Evolutionary conservation across 306 rosid species (phyloP).

Genomic region (Malus fusca): DNA sequence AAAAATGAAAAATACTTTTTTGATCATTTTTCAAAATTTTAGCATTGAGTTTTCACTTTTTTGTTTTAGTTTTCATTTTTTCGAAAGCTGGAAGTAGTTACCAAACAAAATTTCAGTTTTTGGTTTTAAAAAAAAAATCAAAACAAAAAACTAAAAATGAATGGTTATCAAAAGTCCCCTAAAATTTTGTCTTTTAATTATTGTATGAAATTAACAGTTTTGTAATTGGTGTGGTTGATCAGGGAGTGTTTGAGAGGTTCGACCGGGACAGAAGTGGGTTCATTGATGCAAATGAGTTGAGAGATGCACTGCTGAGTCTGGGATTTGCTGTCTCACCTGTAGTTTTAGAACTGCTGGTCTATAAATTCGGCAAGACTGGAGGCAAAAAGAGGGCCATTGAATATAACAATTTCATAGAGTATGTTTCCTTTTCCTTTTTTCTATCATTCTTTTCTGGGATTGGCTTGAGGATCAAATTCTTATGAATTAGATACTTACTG

Average conservation of each 20-base stretch:
- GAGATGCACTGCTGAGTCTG: conserved; percentile 80
- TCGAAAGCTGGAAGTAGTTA: too few relatives aligned
- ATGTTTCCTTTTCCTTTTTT: conserved; percentile 1
- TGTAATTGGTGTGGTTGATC: conserved; percentile 4
- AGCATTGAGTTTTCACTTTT: too few relatives aligned
- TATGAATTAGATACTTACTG: neutral
- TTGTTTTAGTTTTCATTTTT: too few relatives aligned
- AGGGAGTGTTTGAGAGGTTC: conserved; percentile 77
- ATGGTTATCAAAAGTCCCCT: too few relatives aligned
- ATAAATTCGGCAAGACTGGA: conserved; percentile 88
- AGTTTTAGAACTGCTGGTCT: conserved; percentile 78
- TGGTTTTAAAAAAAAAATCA: too few relatives aligned
- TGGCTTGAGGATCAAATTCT: neutral
- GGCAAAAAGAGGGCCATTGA: conserved; percentile 71
- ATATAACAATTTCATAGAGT: conserved; percentile 97
- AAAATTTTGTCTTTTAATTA: too few relatives aligned
- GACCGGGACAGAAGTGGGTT: conserved; percentile 88
- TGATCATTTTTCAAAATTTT: too few relatives aligned
- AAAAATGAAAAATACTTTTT: too few relatives aligned
- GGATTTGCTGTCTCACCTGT: conserved; percentile 73
- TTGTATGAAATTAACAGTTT: neutral
- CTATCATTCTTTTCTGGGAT: neutral
- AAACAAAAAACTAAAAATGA: too few relatives aligned
- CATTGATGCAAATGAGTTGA: conserved; percentile 63
- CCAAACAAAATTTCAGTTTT: too few relatives aligned